A percentile compares a stretch with the other conserved stretches of the same genome.
Evolutionary conservation across 2,329 filamentous ascomycete genomes (phyloP).

Genomic region (Epichloe hybrida): DNA sequence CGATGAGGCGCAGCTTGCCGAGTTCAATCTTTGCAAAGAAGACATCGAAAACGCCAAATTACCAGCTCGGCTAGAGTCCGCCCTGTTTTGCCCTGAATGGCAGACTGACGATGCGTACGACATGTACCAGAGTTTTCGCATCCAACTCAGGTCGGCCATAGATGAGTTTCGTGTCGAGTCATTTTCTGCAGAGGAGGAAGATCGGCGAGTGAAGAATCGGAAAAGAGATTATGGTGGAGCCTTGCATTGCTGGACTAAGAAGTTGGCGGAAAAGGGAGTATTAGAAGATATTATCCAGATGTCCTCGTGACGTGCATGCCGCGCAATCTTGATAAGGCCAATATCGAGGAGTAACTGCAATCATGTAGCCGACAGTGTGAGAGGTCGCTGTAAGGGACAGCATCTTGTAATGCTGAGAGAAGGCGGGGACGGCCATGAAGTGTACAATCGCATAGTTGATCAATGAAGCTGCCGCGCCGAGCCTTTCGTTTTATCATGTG

Average conservation of each 20-base stretch:
- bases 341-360: background rate
- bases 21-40: conserved; percentile 16
- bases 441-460: no score
- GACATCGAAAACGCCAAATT: conserved; percentile 13
- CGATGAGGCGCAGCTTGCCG: conserved; percentile 13
- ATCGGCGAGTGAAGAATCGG: conserved; percentile 38
- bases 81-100: conserved; percentile 5
- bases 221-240: conserved; percentile 57
- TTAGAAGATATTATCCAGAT: conserved; percentile 30
- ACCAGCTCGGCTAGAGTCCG: conserved; percentile 7
- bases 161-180: conserved; percentile 36
- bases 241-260: conserved; percentile 55
- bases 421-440: no score
- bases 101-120: conserved; percentile 16
- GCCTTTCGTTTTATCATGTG: background rate
- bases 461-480: no score
- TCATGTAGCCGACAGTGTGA: background rate
- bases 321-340: no score
- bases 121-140: conserved; percentile 25
- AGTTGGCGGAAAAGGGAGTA: conserved; percentile 52
- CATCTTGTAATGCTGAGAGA: no score
- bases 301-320: conserved; percentile 5
- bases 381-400: no score
- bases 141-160: conserved; percentile 28
- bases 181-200: conserved; percentile 30